Percentiles rank a stretch among this genome's conserved stretches.
Conservation (phyloP, 2,329 filamentous ascomycete species). For the Lecanoromycetidae sp. region DNA sequence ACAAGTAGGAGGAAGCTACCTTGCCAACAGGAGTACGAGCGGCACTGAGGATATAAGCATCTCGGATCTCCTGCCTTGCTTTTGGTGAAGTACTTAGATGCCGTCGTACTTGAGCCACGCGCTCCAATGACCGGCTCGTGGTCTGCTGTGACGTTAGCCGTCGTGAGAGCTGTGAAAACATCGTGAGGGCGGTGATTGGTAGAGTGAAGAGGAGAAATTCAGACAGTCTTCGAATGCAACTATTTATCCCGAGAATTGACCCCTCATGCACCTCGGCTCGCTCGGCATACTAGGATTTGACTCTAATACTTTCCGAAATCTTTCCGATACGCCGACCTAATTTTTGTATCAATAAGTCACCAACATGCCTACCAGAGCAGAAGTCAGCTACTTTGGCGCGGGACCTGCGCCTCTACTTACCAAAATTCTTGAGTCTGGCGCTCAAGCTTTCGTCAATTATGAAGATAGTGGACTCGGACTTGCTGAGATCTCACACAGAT, state of each 20-base stretch:
- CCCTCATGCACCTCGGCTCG: too few relatives aligned
- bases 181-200: neutral
- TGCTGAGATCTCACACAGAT: slow-evolving; percentile 84
- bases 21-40: slow-evolving; percentile 82
- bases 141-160: neutral
- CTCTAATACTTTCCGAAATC: too few relatives aligned
- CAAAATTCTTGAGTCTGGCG: slow-evolving; percentile 62
- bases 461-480: slow-evolving; percentile 70
- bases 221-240: neutral
- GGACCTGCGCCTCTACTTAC: slow-evolving; percentile 71
- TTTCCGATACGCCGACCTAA: too few relatives aligned
- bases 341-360: too few relatives aligned
- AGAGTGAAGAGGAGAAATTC: neutral
- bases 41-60: slow-evolving; percentile 88
- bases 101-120: slow-evolving; percentile 36
- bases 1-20: slow-evolving; percentile 37
- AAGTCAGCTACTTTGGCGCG: slow-evolving; percentile 79
- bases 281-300: too few relatives aligned
- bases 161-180: slow-evolving; percentile 1
- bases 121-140: slow-evolving; percentile 13
- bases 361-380: slow-evolving; percentile 57
- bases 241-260: too few relatives aligned
- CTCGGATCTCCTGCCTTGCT: slow-evolving; percentile 56
- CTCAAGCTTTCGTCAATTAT: slow-evolving; percentile 69
- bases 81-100: slow-evolving; percentile 41